Conservation (phyloP, 306 rosid species). For the Vachellia collinsii region DNA sequence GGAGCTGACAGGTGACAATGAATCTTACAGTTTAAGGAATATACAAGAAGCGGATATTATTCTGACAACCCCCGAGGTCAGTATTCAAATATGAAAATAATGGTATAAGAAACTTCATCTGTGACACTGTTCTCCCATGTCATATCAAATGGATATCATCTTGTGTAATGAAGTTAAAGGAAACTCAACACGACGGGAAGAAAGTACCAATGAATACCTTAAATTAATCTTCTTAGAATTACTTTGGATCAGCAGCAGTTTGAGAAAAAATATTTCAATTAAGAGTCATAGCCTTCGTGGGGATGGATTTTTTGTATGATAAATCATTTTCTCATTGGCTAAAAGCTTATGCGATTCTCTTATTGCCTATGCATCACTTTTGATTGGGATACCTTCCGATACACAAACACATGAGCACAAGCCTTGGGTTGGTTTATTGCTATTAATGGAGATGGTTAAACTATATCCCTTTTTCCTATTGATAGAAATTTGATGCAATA, state of each 20-base stretch:
- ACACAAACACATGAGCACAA: constrained; percentile 14
- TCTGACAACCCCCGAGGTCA: constrained; percentile 95
- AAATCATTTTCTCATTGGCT: constrained; percentile 16
- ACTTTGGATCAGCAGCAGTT: neutral
- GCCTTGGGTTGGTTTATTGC: constrained; percentile 37
- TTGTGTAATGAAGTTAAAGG: constrained; percentile 26
- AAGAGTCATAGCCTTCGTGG: neutral
- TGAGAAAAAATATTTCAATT: neutral
- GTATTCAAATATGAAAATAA: constrained; percentile 38
- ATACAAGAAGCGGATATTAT: constrained; percentile 89
- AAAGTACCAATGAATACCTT: neutral
- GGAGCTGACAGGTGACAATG: constrained; percentile 94
- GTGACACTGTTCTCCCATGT: constrained; percentile 6
- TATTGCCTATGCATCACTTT: constrained; percentile 16
- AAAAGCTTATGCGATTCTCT: neutral
- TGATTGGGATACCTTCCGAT: constrained; percentile 12
- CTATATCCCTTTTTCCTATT: constrained; percentile 20
- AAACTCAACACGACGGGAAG: neutral
- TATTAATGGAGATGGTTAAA: constrained; percentile 40
- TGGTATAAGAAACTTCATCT: constrained; percentile 7
- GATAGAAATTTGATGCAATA: constrained; percentile 92
- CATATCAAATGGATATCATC: constrained; percentile 22
- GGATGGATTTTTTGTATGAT: neutral
- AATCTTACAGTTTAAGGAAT: constrained; percentile 68
- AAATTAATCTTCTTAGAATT: neutral